phyloP scores from a whole-genome alignment of 441 rosid species.

The Bruguiera hainesii region DNA sequence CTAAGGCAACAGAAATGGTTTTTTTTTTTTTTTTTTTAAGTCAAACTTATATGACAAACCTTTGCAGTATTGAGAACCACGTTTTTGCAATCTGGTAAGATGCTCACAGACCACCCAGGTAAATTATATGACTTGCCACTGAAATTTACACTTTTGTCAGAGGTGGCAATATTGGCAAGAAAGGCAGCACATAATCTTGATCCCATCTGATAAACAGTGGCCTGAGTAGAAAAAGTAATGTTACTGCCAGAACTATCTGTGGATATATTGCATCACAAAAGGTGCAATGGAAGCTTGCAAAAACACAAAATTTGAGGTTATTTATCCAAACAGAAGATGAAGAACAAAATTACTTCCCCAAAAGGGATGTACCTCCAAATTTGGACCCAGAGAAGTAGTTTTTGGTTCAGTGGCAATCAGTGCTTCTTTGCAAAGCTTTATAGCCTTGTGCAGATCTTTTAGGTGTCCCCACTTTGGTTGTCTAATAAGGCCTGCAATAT shows the following conservation, averaged over 20 bases:
- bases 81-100: slow-evolving; percentile 85
- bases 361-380: slow-evolving; percentile 45
- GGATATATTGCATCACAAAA: background rate
- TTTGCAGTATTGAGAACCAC: slow-evolving; percentile 80
- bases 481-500: slow-evolving; percentile 47
- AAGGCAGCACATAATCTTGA: slow-evolving; percentile 63
- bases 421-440: slow-evolving; percentile 56
- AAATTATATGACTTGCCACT: slow-evolving; percentile 41
- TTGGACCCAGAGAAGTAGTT: slow-evolving; percentile 29
- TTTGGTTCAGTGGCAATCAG: slow-evolving; percentile 46
- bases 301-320: too few relatives aligned
- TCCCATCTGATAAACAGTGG: slow-evolving; percentile 45
- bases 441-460: slow-evolving; percentile 65
- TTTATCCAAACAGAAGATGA: background rate
- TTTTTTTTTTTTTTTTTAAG: background rate
- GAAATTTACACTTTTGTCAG: slow-evolving; percentile 38
- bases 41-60: slow-evolving; percentile 42
- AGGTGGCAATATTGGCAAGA: slow-evolving; percentile 56
- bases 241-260: background rate
- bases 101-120: slow-evolving; percentile 71
- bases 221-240: slow-evolving; percentile 33
- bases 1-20: too few relatives aligned
- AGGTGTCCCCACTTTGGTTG: slow-evolving; percentile 86
- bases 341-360: background rate
- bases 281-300: background rate